Conservation (phyloP, 257 asterid species). For the Petrea volubilis region DNA sequence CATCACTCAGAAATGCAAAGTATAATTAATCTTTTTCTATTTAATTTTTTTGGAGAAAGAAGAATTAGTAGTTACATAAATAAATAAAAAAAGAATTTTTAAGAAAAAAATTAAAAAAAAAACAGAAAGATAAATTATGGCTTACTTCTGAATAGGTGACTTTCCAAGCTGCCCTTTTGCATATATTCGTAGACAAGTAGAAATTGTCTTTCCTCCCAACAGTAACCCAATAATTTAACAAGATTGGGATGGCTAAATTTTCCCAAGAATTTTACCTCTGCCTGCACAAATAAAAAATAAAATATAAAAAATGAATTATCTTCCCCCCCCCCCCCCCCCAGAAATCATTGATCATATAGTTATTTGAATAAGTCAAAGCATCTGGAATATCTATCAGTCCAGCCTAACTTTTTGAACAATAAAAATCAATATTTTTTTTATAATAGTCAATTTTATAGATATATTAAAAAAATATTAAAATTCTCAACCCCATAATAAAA, state of each 20-base stretch:
- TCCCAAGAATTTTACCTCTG: constrained; percentile 91
- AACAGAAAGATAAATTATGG: background rate
- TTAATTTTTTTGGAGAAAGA: no score
- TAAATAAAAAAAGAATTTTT: background rate
- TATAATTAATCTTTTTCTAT: no score
- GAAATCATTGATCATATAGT: no score
- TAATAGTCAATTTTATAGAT: background rate
- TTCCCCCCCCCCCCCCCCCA: no score
- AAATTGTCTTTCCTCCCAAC: constrained; percentile 84
- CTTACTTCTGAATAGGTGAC: constrained; percentile 85
- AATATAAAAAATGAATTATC: no score
- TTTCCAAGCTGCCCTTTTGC: constrained; percentile 87
- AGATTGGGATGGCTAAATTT: constrained; percentile 86
- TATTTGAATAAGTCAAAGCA: background rate
- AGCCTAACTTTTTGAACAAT: background rate
- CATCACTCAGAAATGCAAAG: no score
- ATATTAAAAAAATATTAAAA: background rate
- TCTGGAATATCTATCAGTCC: background rate
- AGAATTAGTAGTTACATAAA: no score
- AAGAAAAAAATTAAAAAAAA: background rate
- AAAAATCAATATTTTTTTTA: background rate
- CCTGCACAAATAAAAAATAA: constrained; percentile 47
- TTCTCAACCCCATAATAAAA: background rate
- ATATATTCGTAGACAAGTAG: constrained; percentile 79
- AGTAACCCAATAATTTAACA: constrained; percentile 78